These are phyloP conservation scores for Parascedosporium putredinis DNA, from an alignment of 2,329 filamentous ascomycete species.

Conservation along the genomic window DNA sequence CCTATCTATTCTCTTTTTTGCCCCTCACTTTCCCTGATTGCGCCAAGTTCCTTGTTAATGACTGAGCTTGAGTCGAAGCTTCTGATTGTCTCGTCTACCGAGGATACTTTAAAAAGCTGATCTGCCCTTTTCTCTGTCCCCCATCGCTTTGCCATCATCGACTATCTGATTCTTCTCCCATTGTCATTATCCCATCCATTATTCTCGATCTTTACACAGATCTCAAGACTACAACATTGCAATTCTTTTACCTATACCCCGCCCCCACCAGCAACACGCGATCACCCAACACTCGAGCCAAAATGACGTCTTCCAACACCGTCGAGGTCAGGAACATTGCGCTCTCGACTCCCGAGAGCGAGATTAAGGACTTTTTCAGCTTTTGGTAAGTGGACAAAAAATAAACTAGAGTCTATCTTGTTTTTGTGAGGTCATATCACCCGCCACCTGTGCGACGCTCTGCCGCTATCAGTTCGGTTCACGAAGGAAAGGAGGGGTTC, in stretches of 20 bases:
- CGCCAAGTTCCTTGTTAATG: background rate
- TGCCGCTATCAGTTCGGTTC: too few relatives aligned
- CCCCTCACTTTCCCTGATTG: background rate
- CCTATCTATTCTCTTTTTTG: too few relatives aligned
- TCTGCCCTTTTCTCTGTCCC: slow-evolving; percentile 2
- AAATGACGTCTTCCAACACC: slow-evolving; percentile 35
- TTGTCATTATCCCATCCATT: background rate
- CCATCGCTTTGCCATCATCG: background rate
- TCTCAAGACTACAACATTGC: background rate
- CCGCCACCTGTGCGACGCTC: too few relatives aligned
- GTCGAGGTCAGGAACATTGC: slow-evolving; percentile 89
- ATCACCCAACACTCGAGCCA: slow-evolving; percentile 9
- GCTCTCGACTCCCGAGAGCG: slow-evolving; percentile 70
- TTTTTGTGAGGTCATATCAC: too few relatives aligned
- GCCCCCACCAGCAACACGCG: background rate
- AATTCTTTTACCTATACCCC: background rate
- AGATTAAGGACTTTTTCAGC: slow-evolving; percentile 94
- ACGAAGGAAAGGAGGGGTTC: too few relatives aligned
- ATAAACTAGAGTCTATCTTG: too few relatives aligned
- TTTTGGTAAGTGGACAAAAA: slow-evolving; percentile 61
- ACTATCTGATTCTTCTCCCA: background rate
- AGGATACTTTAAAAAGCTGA: slow-evolving; percentile 1
- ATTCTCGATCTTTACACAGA: background rate
- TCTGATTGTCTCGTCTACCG: too few relatives aligned
- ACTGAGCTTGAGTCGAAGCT: background rate